Conservation (phyloP, 768 basidiomycete genomes). For the Termitomyces sp. region DNA sequence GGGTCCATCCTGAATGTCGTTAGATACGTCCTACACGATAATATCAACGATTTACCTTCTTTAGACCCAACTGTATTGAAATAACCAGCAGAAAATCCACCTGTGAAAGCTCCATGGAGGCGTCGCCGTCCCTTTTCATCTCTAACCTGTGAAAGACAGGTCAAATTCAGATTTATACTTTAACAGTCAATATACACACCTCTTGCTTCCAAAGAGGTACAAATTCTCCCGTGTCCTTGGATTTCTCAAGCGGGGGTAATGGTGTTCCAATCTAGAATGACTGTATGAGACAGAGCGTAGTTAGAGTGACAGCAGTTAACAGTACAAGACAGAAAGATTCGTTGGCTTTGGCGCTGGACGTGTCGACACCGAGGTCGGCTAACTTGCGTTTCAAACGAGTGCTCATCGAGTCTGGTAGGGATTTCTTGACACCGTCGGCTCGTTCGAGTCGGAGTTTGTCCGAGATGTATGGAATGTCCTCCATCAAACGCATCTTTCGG, state of each 20-base stretch:
- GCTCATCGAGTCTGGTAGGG: conserved; percentile 1
- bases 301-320: background rate
- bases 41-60: conserved; percentile 60
- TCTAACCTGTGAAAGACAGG: conserved; percentile 52
- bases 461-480: no score
- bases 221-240: conserved; percentile 89
- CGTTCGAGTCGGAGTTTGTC: background rate
- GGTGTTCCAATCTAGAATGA: conserved; percentile 85
- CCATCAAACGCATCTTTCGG: background rate
- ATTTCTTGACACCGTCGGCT: no score
- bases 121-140: conserved; percentile 92
- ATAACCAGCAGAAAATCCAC: conserved; percentile 97
- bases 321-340: conserved; percentile 19
- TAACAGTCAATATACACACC: conserved; percentile 37
- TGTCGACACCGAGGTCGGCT: conserved; percentile 18
- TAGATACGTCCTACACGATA: background rate
- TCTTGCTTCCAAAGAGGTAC: conserved; percentile 99
- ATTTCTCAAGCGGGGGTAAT: conserved; percentile 90
- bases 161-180: background rate
- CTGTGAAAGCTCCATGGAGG: conserved; percentile 98
- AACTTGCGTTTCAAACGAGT: conserved; percentile 19
- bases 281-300: background rate
- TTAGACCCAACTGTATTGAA: conserved; percentile 95
- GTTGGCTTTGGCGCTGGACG: conserved; percentile 15
- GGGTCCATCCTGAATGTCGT: conserved; percentile 79